phyloP scores from a whole-genome alignment of 2,329 filamentous ascomycete species.

The Fusarium sp. region DNA sequence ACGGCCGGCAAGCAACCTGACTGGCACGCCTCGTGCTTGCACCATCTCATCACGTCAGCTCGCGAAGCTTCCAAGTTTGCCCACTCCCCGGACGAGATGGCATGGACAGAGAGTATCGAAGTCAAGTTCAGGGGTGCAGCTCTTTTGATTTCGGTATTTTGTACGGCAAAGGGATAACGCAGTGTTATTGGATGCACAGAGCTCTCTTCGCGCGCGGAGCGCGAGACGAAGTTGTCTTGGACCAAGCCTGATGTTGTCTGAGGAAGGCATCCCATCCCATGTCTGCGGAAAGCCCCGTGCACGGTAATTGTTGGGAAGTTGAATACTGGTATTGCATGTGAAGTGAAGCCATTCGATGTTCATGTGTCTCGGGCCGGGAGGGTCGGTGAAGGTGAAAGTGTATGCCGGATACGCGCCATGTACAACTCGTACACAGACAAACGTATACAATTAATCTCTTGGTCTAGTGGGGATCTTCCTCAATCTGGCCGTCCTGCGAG shows the following conservation, averaged over 20 bases:
- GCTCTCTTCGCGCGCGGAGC: slow-evolving; percentile 5
- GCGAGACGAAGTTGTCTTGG: slow-evolving; percentile 8
- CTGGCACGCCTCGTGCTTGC: slow-evolving; percentile 26
- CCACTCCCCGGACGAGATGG: slow-evolving; percentile 10
- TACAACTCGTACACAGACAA: slow-evolving; percentile 16
- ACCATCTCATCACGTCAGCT: slow-evolving; percentile 37
- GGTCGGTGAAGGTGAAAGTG: slow-evolving; percentile 31
- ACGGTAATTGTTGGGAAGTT: slow-evolving; percentile 20
- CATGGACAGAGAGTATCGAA: slow-evolving; percentile 11
- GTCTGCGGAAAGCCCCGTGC: slow-evolving; percentile 13
- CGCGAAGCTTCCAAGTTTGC: slow-evolving; percentile 18
- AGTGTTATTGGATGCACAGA: slow-evolving; percentile 24
- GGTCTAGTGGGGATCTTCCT: slow-evolving; percentile 16
- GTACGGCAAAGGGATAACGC: slow-evolving; percentile 18
- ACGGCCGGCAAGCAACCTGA: slow-evolving; percentile 3
- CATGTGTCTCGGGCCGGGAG: slow-evolving; percentile 35
- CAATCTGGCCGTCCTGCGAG: slow-evolving; percentile 21
- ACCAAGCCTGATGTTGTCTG: slow-evolving; percentile 6
- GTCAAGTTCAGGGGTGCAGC: slow-evolving; percentile 30
- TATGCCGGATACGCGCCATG: slow-evolving; percentile 24
- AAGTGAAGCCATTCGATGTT: slow-evolving; percentile 22
- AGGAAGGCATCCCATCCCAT: slow-evolving; percentile 6
- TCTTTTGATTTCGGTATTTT: slow-evolving; percentile 21
- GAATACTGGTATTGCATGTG: slow-evolving; percentile 10
- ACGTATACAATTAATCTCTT: slow-evolving; percentile 10